Evolutionary conservation across 148 eudicot genomes (phyloP), one percentile per base, ranked within the genome.

Genomic region (Oxyria digyna): DNA sequence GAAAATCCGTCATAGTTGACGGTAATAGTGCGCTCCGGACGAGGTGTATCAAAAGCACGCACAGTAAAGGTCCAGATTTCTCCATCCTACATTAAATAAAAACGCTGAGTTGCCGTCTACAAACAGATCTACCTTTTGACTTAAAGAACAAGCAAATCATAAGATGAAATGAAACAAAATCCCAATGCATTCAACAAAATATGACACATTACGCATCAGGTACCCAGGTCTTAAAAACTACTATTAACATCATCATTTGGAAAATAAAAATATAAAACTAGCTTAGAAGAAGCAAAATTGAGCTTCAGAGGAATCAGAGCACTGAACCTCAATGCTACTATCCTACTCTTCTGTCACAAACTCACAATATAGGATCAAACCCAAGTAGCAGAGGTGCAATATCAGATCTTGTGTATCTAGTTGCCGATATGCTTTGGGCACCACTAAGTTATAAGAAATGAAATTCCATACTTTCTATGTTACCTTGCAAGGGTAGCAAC

Each of bases 1-100:
- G 98, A 87, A 85, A 92, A 92, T 57, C 98, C 98, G 45, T 83
- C 98, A 74, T 92, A 92, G 82, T 89, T 92, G 64, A 92, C 96
- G 65, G 75, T 84, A 57, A 89, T 81, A 64, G 96, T 85, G 77
- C 81, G 89, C 42, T 87, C 88, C 7, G 98, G 98, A n/a, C 80
- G 86, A 14, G 87, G 72, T 27, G 84, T 68, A 78, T 82, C 98
- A 78, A 81, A 88, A 66, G 89, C 85, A 42, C 98, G 87, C 72
- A 92, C 98, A 68, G 84, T 92, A 71, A 92, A 92, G 57, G 87
- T 89, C 98, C 98, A 92, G 70, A 87, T 80, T 77, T 92, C 94
- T 32, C 98, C 96, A 84, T 92, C 98, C 98, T 92, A 85, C 82
- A 82, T 46, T 62, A 70, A 55, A 66, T 64, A 49, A 79, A 20